Conservation (phyloP, 441 rosid genomes). For the Arabidopsis lyrata region DNA sequence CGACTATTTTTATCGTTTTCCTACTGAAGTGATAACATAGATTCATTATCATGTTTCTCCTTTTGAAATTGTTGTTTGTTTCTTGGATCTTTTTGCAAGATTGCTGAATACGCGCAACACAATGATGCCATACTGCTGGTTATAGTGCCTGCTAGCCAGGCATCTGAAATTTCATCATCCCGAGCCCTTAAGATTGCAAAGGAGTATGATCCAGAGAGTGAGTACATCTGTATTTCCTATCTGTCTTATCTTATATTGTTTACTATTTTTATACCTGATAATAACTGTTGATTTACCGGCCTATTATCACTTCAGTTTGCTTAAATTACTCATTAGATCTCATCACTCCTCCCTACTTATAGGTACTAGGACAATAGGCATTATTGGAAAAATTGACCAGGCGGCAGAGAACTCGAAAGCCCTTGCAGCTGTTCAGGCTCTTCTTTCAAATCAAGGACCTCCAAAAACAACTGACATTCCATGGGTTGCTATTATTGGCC, state of each 20-base stretch:
- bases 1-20: not conserved
- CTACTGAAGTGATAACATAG: not conserved
- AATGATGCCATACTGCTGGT: conserved; percentile 75
- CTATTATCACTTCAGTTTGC: conserved; percentile 13
- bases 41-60: conserved; percentile 18
- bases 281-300: conserved; percentile 21
- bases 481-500: conserved; percentile 82
- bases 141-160: conserved; percentile 70
- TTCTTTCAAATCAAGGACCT: conserved; percentile 71
- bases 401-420: conserved; percentile 68
- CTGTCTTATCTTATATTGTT: conserved; percentile 3
- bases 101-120: conserved; percentile 66
- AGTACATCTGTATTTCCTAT: conserved; percentile 29
- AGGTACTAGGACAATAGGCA: conserved; percentile 80
- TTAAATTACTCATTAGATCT: conserved; percentile 34
- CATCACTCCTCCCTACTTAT: conserved; percentile 30
- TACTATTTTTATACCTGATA: conserved; percentile 16
- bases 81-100: conserved; percentile 45
- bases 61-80: conserved; percentile 33
- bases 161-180: conserved; percentile 72
- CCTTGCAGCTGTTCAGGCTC: conserved; percentile 69
- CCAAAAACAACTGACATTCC: conserved; percentile 70
- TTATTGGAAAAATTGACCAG: conserved; percentile 81
- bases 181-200: conserved; percentile 71
- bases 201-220: conserved; percentile 70